A percentile compares a stretch with the other conserved stretches of the same genome.
phyloP scores from a whole-genome alignment of 106 monocot genomes.

The Acanthochlamys bracteata region DNA sequence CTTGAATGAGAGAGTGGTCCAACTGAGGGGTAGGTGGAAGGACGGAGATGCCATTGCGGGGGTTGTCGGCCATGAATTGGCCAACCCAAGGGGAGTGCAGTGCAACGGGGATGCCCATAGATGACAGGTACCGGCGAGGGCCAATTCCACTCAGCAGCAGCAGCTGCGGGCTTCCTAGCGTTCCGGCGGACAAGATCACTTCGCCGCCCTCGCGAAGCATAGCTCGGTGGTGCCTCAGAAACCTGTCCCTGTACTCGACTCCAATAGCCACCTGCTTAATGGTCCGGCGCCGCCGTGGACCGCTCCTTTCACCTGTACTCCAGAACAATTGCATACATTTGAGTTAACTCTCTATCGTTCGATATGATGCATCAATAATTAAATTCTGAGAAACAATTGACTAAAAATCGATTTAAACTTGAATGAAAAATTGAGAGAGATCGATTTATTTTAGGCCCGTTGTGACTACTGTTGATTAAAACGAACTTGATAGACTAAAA shows the following conservation, averaged over 20 bases:
- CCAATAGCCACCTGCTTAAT: constrained; percentile 34
- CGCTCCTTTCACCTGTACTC: not conserved
- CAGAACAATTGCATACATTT: not conserved
- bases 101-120: constrained; percentile 62
- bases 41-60: constrained; percentile 80
- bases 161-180: constrained; percentile 83
- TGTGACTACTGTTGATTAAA: too few species aligned
- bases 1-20: constrained; percentile 86
- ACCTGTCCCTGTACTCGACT: constrained; percentile 62
- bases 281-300: not conserved
- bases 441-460: too few species aligned
- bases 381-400: not conserved
- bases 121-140: constrained; percentile 47
- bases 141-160: constrained; percentile 88
- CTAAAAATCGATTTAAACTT: not conserved
- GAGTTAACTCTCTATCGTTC: not conserved
- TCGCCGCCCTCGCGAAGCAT: constrained; percentile 47
- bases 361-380: not conserved
- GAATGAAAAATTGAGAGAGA: not conserved
- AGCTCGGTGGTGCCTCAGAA: constrained; percentile 50
- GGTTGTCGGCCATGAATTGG: constrained; percentile 68
- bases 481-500: too few species aligned
- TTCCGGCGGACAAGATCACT: constrained; percentile 64
- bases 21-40: constrained; percentile 52
- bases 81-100: constrained; percentile 50